These are phyloP conservation scores for Radiomyces spectabilis DNA, from an alignment of 192 early-diverging fungal genomes.

Conservation along the genomic window DNA sequence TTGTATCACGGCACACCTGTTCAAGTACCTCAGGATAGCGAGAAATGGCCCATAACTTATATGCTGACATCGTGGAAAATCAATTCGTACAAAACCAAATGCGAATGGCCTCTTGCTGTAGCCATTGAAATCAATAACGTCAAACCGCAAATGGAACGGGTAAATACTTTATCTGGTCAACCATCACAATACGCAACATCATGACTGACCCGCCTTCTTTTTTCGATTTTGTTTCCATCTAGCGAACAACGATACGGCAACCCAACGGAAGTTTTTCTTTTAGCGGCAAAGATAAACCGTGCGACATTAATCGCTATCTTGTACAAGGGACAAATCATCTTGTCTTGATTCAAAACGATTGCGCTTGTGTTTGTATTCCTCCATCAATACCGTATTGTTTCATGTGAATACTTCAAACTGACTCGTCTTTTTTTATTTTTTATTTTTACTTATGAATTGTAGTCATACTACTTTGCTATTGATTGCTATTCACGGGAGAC, in stretches of 20 bases:
- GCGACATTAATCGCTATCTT: not conserved
- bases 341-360: not conserved
- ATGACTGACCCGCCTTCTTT: too few species aligned
- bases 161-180: too few species aligned
- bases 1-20: too few species aligned
- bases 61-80: not conserved
- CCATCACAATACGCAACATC: too few species aligned
- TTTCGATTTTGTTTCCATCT: too few species aligned
- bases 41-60: not conserved
- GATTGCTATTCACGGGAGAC: not conserved
- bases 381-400: too few species aligned
- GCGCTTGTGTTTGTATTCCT: constrained; percentile 6
- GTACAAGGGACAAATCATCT: not conserved
- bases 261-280: too few species aligned
- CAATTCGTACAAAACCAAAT: not conserved
- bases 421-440: too few species aligned
- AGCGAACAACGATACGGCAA: too few species aligned
- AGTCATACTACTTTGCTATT: constrained; percentile 3
- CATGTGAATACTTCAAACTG: too few species aligned
- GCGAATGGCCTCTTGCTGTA: constrained; percentile 3
- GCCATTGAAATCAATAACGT: not conserved
- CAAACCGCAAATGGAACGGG: not conserved
- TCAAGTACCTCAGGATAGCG: too few species aligned
- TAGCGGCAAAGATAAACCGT: constrained; percentile 7
- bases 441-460: not conserved